Conservation (phyloP, 805 yeast species). For the Yarrowia sp. region DNA sequence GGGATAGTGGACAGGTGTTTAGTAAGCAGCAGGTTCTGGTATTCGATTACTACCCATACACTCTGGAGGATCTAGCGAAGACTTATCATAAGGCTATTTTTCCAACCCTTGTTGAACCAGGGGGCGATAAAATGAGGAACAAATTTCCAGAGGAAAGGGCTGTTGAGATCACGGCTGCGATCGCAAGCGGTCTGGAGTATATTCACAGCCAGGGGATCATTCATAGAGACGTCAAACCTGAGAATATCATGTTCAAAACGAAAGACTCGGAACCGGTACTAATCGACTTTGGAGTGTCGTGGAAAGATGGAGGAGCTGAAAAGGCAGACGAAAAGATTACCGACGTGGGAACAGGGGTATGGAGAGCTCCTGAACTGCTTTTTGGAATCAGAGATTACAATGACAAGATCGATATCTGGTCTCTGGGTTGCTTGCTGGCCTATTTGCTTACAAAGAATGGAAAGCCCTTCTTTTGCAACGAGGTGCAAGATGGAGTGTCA, state of each 20-base stretch:
- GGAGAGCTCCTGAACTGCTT: slow-evolving; percentile 76
- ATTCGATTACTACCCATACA: slow-evolving; percentile 47
- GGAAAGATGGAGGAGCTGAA: slow-evolving; percentile 49
- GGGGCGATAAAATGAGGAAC: slow-evolving; percentile 46
- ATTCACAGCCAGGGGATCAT: slow-evolving; percentile 70
- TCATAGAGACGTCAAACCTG: slow-evolving; percentile 71
- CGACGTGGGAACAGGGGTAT: slow-evolving; percentile 69
- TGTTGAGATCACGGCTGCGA: slow-evolving; percentile 39
- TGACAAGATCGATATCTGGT: slow-evolving; percentile 72
- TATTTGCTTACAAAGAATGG: slow-evolving; percentile 56
- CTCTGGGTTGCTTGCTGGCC: slow-evolving; percentile 68
- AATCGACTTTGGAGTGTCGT: slow-evolving; percentile 75
- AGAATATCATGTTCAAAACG: slow-evolving; percentile 62
- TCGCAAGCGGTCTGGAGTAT: slow-evolving; percentile 67
- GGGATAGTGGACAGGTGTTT: slow-evolving; percentile 48
- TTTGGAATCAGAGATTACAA: slow-evolving; percentile 65
- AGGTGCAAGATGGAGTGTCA: slow-evolving; percentile 50
- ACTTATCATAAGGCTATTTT: slow-evolving; percentile 50
- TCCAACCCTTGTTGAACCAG: slow-evolving; percentile 46
- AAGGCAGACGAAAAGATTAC: slow-evolving; percentile 55
- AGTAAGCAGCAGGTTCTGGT: slow-evolving; percentile 50
- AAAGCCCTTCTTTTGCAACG: slow-evolving; percentile 52
- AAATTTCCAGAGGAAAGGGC: slow-evolving; percentile 52
- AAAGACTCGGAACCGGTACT: slow-evolving; percentile 51
- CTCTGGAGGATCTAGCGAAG: slow-evolving; percentile 52